A percentile compares a stretch with the other conserved stretches of the same genome.
Evolutionary conservation across 805 yeast species (phyloP).

Genomic region (Yarrowia keelungensis): DNA sequence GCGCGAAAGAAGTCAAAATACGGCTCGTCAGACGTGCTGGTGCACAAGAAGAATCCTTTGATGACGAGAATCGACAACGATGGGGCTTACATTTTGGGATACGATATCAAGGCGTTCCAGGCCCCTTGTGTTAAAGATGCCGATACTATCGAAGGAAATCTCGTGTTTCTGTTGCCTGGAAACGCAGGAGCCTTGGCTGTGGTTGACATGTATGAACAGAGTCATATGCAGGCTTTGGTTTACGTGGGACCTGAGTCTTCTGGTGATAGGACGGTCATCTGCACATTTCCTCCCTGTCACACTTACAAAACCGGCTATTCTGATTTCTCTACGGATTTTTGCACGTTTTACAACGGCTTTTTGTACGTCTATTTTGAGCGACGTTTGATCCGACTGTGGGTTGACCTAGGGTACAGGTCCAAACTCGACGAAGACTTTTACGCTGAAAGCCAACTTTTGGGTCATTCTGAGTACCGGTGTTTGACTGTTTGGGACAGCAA

Average conservation of each 20-base stretch:
- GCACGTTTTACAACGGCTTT: neutral
- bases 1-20: neutral
- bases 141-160: neutral
- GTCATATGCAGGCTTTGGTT: neutral
- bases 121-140: too few species aligned
- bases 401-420: neutral
- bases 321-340: neutral
- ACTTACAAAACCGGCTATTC: neutral
- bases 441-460: too few species aligned
- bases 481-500: neutral
- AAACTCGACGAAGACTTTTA: too few species aligned
- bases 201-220: neutral
- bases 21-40: neutral
- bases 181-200: neutral
- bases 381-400: neutral
- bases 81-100: neutral
- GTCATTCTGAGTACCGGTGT: neutral
- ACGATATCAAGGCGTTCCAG: too few species aligned
- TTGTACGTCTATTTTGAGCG: neutral
- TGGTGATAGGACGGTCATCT: neutral
- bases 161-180: neutral
- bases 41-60: neutral
- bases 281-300: neutral
- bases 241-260: neutral
- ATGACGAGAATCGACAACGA: neutral